phyloP scores from a whole-genome alignment of 371 early-diverging fungal genomes.

The Lichtheimia ornata region DNA sequence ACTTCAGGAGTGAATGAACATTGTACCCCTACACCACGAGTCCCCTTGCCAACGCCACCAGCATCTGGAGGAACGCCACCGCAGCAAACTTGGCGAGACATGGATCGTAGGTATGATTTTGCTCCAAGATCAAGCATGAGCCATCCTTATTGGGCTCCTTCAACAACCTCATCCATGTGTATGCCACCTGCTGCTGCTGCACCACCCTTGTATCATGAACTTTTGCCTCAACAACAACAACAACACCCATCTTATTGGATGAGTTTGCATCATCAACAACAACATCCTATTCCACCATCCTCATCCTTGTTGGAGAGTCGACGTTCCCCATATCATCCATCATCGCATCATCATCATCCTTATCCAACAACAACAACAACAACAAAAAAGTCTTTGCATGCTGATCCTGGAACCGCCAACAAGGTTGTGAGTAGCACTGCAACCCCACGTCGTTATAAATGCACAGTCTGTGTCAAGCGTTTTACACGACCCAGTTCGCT shows the following conservation, averaged over 20 bases:
- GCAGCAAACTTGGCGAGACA: slow-evolving; percentile 2
- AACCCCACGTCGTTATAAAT: slow-evolving; percentile 34
- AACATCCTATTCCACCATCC: not conserved
- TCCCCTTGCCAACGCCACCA: slow-evolving; percentile 17
- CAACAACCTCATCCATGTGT: not conserved
- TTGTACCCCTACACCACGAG: slow-evolving; percentile 13
- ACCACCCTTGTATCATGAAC: not conserved
- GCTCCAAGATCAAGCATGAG: no score
- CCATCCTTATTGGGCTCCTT: no score
- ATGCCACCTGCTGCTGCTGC: not conserved
- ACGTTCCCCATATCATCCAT: not conserved
- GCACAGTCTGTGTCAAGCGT: slow-evolving; percentile 53
- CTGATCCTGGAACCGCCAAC: not conserved
- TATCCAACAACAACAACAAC: not conserved
- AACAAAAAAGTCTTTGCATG: not conserved
- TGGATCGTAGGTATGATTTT: no score
- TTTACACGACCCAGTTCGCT: slow-evolving; percentile 65
- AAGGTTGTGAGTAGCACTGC: slow-evolving; percentile 12
- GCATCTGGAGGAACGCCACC: slow-evolving; percentile 15
- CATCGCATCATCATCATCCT: not conserved
- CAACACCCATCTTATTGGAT: not conserved
- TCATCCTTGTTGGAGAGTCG: not conserved
- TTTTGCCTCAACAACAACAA: not conserved
- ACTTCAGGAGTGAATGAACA: slow-evolving; percentile 7
- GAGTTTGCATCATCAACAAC: not conserved